A percentile compares a stretch with the other conserved stretches of the same genome.
Evolutionary conservation across 805 yeast genomes (phyloP).

Genomic region (Candida succiphila): DNA sequence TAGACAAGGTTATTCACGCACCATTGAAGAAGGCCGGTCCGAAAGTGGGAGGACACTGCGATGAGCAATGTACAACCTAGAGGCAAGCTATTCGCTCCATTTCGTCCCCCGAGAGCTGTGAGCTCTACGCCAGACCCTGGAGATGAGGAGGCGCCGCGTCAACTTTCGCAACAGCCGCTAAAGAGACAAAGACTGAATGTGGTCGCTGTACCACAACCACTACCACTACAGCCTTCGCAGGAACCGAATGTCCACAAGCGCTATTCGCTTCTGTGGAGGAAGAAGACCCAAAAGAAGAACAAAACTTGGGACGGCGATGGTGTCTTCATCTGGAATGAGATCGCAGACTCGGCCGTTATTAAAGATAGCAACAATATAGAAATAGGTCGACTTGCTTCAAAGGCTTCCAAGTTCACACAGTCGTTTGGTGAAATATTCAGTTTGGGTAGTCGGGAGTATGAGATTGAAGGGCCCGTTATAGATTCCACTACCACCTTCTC

Average conservation of each 20-base stretch:
- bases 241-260: no score
- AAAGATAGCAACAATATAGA: conserved; percentile 20
- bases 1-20: no score
- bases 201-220: no score
- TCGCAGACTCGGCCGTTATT: conserved; percentile 10
- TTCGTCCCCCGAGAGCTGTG: neutral
- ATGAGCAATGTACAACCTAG: no score
- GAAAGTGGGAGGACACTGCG: no score
- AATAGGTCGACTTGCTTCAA: conserved; percentile 11
- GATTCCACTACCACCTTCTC: neutral
- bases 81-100: neutral
- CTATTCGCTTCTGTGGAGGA: conserved; percentile 71
- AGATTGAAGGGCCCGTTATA: conserved; percentile 34
- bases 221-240: no score
- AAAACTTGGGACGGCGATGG: conserved; percentile 98
- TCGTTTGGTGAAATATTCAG: conserved; percentile 23
- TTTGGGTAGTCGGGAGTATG: conserved; percentile 54
- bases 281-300: conserved; percentile 64
- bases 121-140: no score
- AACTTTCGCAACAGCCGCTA: no score
- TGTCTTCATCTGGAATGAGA: conserved; percentile 24
- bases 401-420: conserved; percentile 13
- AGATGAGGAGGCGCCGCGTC: no score
- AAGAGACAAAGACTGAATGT: no score
- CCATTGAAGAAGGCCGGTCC: no score